Evolutionary conservation across 768 basidiomycete species (phyloP).

Genomic region (Leucocoprinus leucothites): DNA sequence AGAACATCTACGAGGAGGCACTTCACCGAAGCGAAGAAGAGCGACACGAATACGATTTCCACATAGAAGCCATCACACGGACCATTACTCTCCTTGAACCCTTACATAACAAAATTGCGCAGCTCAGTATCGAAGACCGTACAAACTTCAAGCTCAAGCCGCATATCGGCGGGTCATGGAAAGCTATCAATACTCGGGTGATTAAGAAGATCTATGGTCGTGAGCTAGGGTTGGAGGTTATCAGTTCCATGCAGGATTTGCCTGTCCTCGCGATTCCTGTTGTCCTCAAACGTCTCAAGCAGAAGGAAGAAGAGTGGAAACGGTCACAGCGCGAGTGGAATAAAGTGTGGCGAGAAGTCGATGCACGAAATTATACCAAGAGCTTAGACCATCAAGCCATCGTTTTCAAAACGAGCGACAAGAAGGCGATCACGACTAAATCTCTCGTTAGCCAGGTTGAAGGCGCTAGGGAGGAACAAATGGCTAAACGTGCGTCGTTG

Average conservation of each 20-base stretch:
- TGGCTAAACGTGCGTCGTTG: conserved; percentile 64
- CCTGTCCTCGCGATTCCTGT: conserved; percentile 88
- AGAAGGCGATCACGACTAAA: conserved; percentile 75
- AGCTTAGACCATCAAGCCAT: conserved; percentile 93
- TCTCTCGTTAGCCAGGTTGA: conserved; percentile 83
- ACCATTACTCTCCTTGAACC: conserved; percentile 92
- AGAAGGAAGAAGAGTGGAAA: conserved; percentile 99
- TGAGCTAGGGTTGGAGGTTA: conserved; percentile 77
- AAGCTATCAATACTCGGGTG: conserved; percentile 88
- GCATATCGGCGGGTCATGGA: conserved; percentile 81
- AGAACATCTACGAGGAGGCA: conserved; percentile 96
- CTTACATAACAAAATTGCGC: conserved; percentile 80
- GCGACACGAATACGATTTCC: conserved; percentile 98
- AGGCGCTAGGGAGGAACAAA: conserved; percentile 77
- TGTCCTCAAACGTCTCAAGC: conserved; percentile 84
- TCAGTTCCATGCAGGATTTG: conserved; percentile 88
- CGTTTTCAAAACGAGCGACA: conserved; percentile 86
- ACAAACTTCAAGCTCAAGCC: conserved; percentile 82
- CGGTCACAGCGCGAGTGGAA: conserved; percentile 98
- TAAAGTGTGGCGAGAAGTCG: conserved; percentile 96
- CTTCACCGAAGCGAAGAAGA: conserved; percentile 96
- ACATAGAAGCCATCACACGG: conserved; percentile 91
- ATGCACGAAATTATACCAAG: conserved; percentile 91
- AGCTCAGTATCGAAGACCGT: conserved; percentile 77
- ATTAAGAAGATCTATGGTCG: conserved; percentile 97